Percentiles rank a stretch among this genome's conserved stretches.
Evolutionary conservation across 2,329 filamentous ascomycete species (phyloP).

Genomic region (Sporothrix dimorphospora): DNA sequence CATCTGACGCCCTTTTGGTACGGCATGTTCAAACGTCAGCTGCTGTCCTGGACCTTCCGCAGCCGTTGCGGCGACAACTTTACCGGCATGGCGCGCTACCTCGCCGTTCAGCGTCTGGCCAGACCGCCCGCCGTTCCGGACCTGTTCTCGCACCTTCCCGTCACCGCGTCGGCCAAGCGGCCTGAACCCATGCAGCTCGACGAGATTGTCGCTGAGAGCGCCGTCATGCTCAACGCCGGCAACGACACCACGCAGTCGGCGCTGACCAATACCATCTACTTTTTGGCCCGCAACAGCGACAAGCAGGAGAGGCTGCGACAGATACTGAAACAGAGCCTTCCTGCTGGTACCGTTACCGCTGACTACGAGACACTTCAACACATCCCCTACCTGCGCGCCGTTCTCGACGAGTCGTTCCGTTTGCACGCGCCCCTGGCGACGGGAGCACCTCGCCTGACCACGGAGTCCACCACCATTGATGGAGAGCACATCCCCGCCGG

Average conservation of each 20-base stretch:
- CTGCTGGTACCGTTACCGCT: background rate
- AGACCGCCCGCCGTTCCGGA: background rate
- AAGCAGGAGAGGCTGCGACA: background rate
- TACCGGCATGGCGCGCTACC: background rate
- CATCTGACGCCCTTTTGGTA: background rate
- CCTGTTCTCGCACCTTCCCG: background rate
- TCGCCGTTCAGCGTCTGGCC: background rate
- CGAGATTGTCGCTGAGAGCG: background rate
- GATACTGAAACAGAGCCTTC: background rate
- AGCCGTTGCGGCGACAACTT: background rate
- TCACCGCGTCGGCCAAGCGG: background rate
- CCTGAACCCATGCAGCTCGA: background rate
- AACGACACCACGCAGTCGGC: constrained; percentile 9
- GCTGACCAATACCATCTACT: background rate
- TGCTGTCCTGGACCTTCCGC: background rate
- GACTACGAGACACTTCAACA: background rate
- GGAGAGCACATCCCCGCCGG: background rate
- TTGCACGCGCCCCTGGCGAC: background rate
- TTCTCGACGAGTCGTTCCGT: background rate
- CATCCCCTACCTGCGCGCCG: background rate
- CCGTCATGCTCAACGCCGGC: constrained; percentile 6
- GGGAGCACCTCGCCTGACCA: background rate
- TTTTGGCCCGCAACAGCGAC: background rate
- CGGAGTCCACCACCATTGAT: background rate
- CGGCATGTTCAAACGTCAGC: background rate